These are phyloP conservation scores for Phytophthora litchii DNA, from an alignment of 352 stramenopile genomes.

Conservation along the genomic window DNA sequence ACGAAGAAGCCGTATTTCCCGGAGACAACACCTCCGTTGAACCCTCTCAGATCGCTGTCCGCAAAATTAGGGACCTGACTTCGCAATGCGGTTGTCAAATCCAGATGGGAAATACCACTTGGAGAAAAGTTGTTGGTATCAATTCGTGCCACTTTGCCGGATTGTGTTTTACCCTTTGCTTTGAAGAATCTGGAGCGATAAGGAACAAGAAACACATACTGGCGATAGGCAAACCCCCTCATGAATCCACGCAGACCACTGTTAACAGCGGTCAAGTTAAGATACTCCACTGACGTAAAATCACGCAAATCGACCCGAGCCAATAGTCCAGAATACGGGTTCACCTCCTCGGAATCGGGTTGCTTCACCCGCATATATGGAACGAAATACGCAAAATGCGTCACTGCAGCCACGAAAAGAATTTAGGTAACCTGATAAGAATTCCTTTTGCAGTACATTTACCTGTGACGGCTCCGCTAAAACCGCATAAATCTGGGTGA, in stretches of 20 bases:
- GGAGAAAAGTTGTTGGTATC: slow-evolving; percentile 71
- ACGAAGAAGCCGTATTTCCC: slow-evolving; percentile 86
- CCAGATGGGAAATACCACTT: slow-evolving; percentile 52
- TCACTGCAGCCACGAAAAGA: slow-evolving; percentile 38
- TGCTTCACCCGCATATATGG: slow-evolving; percentile 63
- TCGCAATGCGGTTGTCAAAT: slow-evolving; percentile 54
- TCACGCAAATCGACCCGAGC: slow-evolving; percentile 68
- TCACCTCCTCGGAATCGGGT: slow-evolving; percentile 33
- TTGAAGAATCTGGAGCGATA: slow-evolving; percentile 47
- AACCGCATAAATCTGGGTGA: slow-evolving; percentile 60
- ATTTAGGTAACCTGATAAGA: neutral
- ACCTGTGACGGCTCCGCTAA: slow-evolving; percentile 70
- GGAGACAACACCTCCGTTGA: slow-evolving; percentile 66
- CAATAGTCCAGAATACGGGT: slow-evolving; percentile 66
- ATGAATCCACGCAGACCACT: slow-evolving; percentile 66
- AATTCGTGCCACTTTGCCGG: slow-evolving; percentile 74
- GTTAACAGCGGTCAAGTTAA: slow-evolving; percentile 61
- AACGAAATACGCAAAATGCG: slow-evolving; percentile 76
- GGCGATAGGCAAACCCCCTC: slow-evolving; percentile 73
- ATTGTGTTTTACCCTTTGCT: slow-evolving; percentile 28
- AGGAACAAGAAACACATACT: slow-evolving; percentile 74
- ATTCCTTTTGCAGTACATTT: slow-evolving; percentile 1
- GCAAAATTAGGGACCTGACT: slow-evolving; percentile 75
- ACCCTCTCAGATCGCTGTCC: slow-evolving; percentile 68
- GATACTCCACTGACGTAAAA: slow-evolving; percentile 51